Base-by-base conservation (phyloP, 2,329 filamentous ascomycete genomes). In the Cercospora sojina region DNA sequence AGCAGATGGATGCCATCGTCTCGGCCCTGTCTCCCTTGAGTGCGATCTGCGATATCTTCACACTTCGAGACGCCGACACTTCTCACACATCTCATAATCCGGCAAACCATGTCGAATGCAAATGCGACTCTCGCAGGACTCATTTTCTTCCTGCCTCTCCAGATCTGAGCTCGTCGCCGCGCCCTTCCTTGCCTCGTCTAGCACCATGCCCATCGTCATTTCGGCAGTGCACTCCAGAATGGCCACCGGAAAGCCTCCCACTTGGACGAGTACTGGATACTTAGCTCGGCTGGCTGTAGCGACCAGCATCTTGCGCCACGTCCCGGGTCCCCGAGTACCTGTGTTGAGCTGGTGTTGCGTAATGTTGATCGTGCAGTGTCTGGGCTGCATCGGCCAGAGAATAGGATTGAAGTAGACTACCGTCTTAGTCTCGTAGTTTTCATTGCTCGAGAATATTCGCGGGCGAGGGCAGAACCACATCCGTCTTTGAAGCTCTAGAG, bases 241-340 rank as follows among this genome's bases (percentile, higher is more conserved):
- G 2, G 59, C 59, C 3, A 61, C 41, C 10, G 16, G 41, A 5
- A 32, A 12, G n/a, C n/a, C 59, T 18, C 23, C 41, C 27, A 61
- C 59, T 16, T 47, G 12, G 10, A 61, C 41, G 2, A 18, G 4
- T 3, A 61, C 16, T 12, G 6, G 29, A 3, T 27, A 61, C 27
- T 47, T 25, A 5, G 25, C 7, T 16, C 49, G 59, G 49, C 41
- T 53, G 2, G 43, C 43, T 10, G 41, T 23, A 5, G 41, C 59
- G n/a, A 61, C 29, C 10, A 61, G 27, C 59, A 61, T 61, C 29
- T 16, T 53, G 41, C 59, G 13, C 59, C 59, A 61, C 8, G 12
- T 38, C 7, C 38, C 59, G 9, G 43, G 41, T 4, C 59, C 59
- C 6, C 59, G 41, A 7, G n/a, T 53, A 3, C 59, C 59, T 2